Conservation (phyloP, 768 basidiomycete genomes). For the Tricholoma saponaceum region DNA sequence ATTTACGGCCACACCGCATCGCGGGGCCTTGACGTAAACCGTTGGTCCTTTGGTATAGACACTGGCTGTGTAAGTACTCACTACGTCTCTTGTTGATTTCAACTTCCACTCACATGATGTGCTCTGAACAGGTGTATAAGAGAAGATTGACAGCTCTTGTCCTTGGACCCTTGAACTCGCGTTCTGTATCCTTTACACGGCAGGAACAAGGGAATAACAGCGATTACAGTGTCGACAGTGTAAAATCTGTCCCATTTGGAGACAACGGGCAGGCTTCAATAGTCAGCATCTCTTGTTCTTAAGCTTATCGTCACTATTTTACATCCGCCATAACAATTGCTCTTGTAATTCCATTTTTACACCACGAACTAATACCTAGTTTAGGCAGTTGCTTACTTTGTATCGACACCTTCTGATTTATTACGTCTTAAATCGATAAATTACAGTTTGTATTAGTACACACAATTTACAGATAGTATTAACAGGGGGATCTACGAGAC, state of each 20-base stretch:
- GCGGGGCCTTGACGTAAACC: slow-evolving; percentile 74
- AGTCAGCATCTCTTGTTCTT: slow-evolving; percentile 45
- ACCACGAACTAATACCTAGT: neutral
- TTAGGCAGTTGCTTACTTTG: neutral
- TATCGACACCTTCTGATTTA: neutral
- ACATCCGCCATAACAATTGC: neutral
- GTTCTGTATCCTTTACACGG: neutral
- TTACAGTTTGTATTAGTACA: neutral
- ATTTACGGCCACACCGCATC: slow-evolving; percentile 85
- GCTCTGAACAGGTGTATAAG: slow-evolving; percentile 46
- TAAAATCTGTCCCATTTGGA: slow-evolving; percentile 46
- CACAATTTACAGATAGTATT: neutral
- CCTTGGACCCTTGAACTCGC: slow-evolving; percentile 29
- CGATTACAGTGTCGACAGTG: slow-evolving; percentile 9
- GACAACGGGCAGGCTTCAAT: slow-evolving; percentile 48
- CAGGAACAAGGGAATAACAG: slow-evolving; percentile 10
- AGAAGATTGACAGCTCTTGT: slow-evolving; percentile 63
- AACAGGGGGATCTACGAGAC: neutral
- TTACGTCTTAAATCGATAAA: neutral
- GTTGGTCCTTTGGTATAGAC: slow-evolving; percentile 85
- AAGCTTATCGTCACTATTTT: neutral
- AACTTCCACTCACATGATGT: slow-evolving; percentile 1
- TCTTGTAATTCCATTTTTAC: neutral
- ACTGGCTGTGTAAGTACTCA: slow-evolving; percentile 69
- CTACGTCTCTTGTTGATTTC: neutral